These are phyloP conservation scores for Paramecium biaurelia DNA, from an alignment of 73 alveolate genomes.

Conservation along the genomic window DNA sequence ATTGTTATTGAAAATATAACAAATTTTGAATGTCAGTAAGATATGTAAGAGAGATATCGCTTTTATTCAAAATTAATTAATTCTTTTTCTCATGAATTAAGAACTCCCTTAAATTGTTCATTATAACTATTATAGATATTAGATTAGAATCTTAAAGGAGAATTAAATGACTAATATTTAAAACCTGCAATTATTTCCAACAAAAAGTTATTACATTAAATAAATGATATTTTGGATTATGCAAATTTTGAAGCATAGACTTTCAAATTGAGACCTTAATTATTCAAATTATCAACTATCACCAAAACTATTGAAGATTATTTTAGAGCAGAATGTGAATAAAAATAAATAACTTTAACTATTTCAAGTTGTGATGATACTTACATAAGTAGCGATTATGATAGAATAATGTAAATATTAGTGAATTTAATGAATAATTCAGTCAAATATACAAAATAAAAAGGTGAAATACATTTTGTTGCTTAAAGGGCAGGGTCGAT, in stretches of 20 bases:
- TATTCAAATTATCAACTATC: neutral
- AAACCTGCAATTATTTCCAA: conserved; percentile 35
- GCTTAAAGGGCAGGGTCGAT: neutral
- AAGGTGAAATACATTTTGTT: neutral
- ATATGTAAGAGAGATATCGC: conserved; percentile 6
- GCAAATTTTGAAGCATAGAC: conserved; percentile 34
- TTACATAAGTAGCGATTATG: neutral
- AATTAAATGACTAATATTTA: neutral
- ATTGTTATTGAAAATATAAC: neutral
- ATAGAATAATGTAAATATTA: conserved; percentile 16
- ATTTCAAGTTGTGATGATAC: conserved; percentile 1
- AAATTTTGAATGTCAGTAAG: neutral
- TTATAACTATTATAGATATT: conserved; percentile 9
- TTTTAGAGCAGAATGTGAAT: neutral
- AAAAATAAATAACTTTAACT: neutral
- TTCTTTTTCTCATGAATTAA: conserved; percentile 54
- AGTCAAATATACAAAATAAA: neutral
- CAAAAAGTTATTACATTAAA: conserved; percentile 17
- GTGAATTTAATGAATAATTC: conserved; percentile 41
- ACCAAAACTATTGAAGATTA: neutral
- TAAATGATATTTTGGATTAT: conserved; percentile 59
- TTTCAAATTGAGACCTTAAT: neutral
- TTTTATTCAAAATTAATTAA: neutral
- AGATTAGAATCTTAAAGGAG: neutral
- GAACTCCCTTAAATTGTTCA: conserved; percentile 65